A percentile compares a stretch with the other conserved stretches of the same genome.
These are phyloP conservation scores for Phaeomoniella chlamydospora DNA, from an alignment of 2,329 filamentous ascomycete genomes.

Conservation along the genomic window DNA sequence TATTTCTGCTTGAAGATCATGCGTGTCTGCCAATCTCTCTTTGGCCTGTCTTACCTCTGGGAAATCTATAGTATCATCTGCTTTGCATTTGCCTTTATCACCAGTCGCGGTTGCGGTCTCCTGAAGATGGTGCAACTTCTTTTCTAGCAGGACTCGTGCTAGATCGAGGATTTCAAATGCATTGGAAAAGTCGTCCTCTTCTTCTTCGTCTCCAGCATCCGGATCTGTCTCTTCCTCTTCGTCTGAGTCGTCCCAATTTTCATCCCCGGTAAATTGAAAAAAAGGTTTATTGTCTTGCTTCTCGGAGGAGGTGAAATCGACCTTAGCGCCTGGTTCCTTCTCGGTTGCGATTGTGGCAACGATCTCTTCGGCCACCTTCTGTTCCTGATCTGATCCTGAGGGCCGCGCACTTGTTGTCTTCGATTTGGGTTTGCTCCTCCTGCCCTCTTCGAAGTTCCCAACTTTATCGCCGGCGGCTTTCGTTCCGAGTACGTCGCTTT, in stretches of 20 bases:
- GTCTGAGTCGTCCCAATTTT: conserved; percentile 70
- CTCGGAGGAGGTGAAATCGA: conserved; percentile 15
- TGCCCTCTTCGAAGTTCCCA: conserved; percentile 2
- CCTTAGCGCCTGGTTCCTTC: conserved; percentile 17
- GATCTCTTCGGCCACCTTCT: conserved; percentile 31
- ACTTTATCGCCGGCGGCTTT: conserved; percentile 46
- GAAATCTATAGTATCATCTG: conserved; percentile 17
- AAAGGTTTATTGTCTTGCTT: conserved; percentile 53
- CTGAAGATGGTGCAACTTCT: conserved; percentile 37
- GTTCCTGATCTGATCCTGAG: conserved; percentile 11
- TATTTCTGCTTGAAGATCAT: conserved; percentile 89
- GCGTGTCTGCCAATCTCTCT: conserved; percentile 80
- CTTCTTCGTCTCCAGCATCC: conserved; percentile 32
- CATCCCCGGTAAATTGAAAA: conserved; percentile 88
- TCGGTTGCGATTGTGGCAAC: conserved; percentile 24
- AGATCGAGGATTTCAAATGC: conserved; percentile 51
- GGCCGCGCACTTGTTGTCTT: conserved; percentile 1
- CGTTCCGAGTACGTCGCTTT: conserved; percentile 85
- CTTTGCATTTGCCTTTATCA: conserved; percentile 33
- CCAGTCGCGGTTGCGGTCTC: conserved; percentile 18
- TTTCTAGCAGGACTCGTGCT: conserved; percentile 42
- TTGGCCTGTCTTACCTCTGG: conserved; percentile 47
- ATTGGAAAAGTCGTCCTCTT: conserved; percentile 49
- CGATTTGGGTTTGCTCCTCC: not conserved
- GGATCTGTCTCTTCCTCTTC: conserved; percentile 29